These are phyloP conservation scores for Paecilomyces niveus DNA, from an alignment of 2,329 filamentous ascomycete species.

Conservation along the genomic window DNA sequence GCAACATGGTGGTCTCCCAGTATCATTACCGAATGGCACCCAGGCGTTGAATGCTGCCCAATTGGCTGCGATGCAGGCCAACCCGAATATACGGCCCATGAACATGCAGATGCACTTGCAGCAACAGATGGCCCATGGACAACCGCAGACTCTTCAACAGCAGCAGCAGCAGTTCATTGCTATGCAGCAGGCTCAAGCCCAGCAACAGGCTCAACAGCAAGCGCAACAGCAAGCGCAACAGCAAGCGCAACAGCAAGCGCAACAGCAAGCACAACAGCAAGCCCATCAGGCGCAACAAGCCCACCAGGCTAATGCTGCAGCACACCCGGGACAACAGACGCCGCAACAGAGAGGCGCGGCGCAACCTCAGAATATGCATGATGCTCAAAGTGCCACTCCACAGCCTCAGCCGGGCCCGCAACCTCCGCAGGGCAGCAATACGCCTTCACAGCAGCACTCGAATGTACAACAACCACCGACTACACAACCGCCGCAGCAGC, in stretches of 20 bases:
- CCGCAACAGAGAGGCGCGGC: constrained; percentile 35
- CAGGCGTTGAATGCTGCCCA: constrained; percentile 35
- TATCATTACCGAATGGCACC: constrained; percentile 34
- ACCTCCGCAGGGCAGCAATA: constrained; percentile 30
- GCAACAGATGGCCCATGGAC: constrained; percentile 34
- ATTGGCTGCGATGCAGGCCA: constrained; percentile 36
- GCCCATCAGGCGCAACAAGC: constrained; percentile 13
- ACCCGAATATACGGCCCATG: constrained; percentile 33
- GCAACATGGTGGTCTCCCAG: constrained; percentile 26
- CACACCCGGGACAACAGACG: constrained; percentile 30
- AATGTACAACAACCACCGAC: constrained; percentile 23
- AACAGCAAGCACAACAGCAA: constrained; percentile 23
- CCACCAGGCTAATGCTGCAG: constrained; percentile 25
- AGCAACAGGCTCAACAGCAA: constrained; percentile 18
- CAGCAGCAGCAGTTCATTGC: constrained; percentile 27
- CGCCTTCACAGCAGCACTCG: constrained; percentile 28
- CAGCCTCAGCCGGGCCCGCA: constrained; percentile 37
- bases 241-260: constrained; percentile 13
- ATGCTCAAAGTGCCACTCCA: constrained; percentile 34
- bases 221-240: constrained; percentile 35
- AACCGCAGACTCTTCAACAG: constrained; percentile 36
- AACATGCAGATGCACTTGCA: constrained; percentile 34
- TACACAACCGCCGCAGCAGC: constrained; percentile 27
- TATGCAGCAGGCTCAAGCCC: constrained; percentile 23
- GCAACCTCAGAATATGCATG: constrained; percentile 37